These are phyloP conservation scores for bread wheat (Triticum aestivum) DNA, from an alignment of 176 grass and related monocot genomes.

Conservation along the genomic window IWGSC_CS_RefSeq_v2.1 NC_057805.1:9376213-9376712, in stretches of 20 bases:
- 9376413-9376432: not conserved
- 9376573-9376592: not conserved
- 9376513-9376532: slow-evolving; percentile 1
- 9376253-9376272: not conserved
- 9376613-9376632: not conserved
- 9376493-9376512: not conserved
- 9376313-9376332: not conserved
- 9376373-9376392: not conserved
- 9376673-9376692: slow-evolving; percentile 23
- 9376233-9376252: not conserved
- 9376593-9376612: not conserved
- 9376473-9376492: not conserved
- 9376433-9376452: not conserved
- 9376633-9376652: not conserved
- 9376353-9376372: not conserved
- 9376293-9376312: not conserved
- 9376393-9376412: not conserved
- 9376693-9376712: slow-evolving; percentile 17
- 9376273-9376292: not conserved
- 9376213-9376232: not conserved
- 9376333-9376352: not conserved
- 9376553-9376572: not conserved
- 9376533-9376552: not conserved
- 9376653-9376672: not conserved
- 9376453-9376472: not conserved